Base-by-base conservation (phyloP, 768 basidiomycete species). In the Serendipita vermifera region DNA sequence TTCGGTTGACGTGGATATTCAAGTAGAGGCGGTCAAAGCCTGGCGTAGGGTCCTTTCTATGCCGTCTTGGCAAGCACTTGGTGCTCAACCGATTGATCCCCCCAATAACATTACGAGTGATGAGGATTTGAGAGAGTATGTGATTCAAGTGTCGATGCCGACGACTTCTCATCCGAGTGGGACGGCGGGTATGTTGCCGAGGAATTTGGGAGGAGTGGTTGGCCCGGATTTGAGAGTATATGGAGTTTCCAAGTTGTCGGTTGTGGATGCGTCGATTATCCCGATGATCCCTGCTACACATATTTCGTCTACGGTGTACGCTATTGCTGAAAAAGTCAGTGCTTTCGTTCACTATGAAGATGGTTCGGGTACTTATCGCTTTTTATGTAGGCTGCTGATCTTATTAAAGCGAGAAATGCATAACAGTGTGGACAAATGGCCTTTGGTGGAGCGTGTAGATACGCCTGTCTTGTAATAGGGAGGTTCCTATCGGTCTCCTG, bases 301-400 rank as follows among this genome's bases (percentile, higher is more conserved):
- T 48, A 29, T 60, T 17, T 55, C 57, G 38, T 20, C 60, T 2
- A 64, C 63, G 3, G 51, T 64, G 2, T 64, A 64, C 35, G 63
- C 61, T 0, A 61, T 64, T n/a, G 63, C 63, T 3, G 63, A 64
- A 54, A 60, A 51, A 26, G 63, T 63, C n/a, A n/a, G n/a, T n/a
- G 64, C 5, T 73, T 70, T 7, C 15, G 9, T 41, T 5, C 27
- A 41, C 27, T 41, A 13, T 13, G 14, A 38, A 38, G 36, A 17
- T 41, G 2, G 2, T 7, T 26, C 15, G 5, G 7, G 5, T 26
- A n/a, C n/a, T n/a, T n/a, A 41, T 41, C 27, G 9, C 5, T 41
- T 6, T 7, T 20, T 41, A 20, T 17, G 6, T n/a, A 41, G 39
- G 39, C 39, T n/a, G 39, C 39, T n/a, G 39, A 41, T 26, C 17